These are phyloP conservation scores for Penicillium rolfsii DNA, from an alignment of 2,329 filamentous ascomycete species.

Conservation along the genomic window DNA sequence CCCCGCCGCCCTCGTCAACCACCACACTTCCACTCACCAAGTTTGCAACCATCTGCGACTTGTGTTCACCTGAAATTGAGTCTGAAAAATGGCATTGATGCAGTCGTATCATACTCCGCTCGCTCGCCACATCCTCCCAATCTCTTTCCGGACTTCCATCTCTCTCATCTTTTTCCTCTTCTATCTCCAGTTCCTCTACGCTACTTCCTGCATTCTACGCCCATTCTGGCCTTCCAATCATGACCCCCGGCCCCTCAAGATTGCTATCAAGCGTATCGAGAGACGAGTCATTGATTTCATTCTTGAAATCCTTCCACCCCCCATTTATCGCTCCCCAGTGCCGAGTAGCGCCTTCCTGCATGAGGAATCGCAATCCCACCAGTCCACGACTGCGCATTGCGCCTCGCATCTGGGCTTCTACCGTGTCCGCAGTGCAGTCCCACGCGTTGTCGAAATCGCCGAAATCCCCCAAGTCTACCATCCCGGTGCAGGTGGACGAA, in stretches of 20 bases:
- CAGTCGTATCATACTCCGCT: slow-evolving; percentile 1
- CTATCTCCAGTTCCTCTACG: slow-evolving; percentile 33
- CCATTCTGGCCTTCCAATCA: slow-evolving; percentile 17
- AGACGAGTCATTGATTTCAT: slow-evolving; percentile 28
- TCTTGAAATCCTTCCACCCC: slow-evolving; percentile 23
- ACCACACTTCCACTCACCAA: too few species aligned
- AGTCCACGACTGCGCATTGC: neutral
- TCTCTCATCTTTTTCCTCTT: slow-evolving; percentile 27
- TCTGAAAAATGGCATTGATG: slow-evolving; percentile 12
- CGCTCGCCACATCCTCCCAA: slow-evolving; percentile 18
- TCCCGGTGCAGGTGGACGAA: neutral
- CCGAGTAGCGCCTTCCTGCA: slow-evolving; percentile 13
- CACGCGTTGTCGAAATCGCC: neutral
- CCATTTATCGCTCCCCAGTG: slow-evolving; percentile 20
- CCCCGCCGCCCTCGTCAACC: neutral
- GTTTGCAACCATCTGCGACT: neutral
- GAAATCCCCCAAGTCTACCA: neutral
- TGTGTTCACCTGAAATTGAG: neutral
- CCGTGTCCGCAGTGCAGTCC: neutral
- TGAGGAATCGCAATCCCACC: neutral
- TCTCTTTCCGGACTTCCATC: slow-evolving; percentile 21
- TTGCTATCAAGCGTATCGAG: slow-evolving; percentile 29
- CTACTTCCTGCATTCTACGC: slow-evolving; percentile 20
- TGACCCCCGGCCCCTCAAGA: slow-evolving; percentile 21
- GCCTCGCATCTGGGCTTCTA: neutral